Base-by-base conservation (phyloP, 2,329 filamentous ascomycete species). In the Daldinia sp. region DNA sequence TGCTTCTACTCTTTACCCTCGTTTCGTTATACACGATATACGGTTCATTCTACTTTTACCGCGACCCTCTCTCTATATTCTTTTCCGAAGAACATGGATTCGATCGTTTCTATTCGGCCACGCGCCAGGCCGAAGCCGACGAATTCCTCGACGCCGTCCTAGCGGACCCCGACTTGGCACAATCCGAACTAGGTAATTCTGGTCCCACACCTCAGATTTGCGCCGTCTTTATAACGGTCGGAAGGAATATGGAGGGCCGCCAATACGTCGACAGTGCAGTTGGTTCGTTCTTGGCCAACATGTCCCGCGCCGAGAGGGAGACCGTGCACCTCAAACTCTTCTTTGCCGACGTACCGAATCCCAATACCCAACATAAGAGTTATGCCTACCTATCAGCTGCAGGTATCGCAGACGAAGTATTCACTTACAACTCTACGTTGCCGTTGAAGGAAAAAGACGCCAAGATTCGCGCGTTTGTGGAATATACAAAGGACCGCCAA, bases 211-310 rank as follows among this genome's bases (percentile, higher is more conserved):
- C 72, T 6, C 51, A 67, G 51, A 71, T 75, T 9, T 75, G 73
- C 34, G 72, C 72, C 19, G 68, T 73, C 4, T 73, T 75, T 61
- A 64, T 73, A 35, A 75, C 73, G 0, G 65, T 73, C 6, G 71
- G 67, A 19, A 68, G 73, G 25, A 63, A 71, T 30, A 68, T 74
- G 56, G 63, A 61, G 15, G 71, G 71, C 1, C 66, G 71, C 8
- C 72, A 74, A 11, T 76, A 76, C 35, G 60, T 76, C 50, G 74
- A 75, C 47, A 74, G 66, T 19, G 74, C 74, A 5, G 68, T 76
- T 7, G 73, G 72, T 2, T 75, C 73, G 3, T 72, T 73, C 55
- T 57, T 75, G 11, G 72, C 72, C 15, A 75, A 75, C 50, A 70
- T 75, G 71, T 66, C 73, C 6, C 68, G 64, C 7, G 68, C 67